Evolutionary conservation across 768 basidiomycete species (phyloP).

Genomic region (Hortiboletus campestris): DNA sequence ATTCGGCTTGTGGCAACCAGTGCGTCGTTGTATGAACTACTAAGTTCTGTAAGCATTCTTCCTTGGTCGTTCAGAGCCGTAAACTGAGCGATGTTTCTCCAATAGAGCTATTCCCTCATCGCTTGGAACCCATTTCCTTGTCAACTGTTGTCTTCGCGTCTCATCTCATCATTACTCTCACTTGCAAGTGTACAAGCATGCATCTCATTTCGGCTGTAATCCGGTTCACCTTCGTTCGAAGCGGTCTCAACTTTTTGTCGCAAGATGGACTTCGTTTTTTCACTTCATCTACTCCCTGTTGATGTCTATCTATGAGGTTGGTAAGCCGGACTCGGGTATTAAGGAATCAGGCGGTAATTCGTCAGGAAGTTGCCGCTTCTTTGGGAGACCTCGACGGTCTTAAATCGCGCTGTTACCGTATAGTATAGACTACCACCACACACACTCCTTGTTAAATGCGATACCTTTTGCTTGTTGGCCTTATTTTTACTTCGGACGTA

Average conservation of each 20-base stretch:
- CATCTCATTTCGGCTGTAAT: slow-evolving; percentile 1
- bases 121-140: background rate
- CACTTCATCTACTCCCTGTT: background rate
- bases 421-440: background rate
- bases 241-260: slow-evolving; percentile 5
- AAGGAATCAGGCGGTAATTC: slow-evolving; percentile 1
- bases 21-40: slow-evolving; percentile 21
- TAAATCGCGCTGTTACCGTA: background rate
- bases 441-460: slow-evolving; percentile 15
- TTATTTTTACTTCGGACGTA: background rate
- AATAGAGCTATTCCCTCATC: background rate
- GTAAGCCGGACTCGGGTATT: slow-evolving; percentile 2
- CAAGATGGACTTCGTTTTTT: slow-evolving; percentile 13
- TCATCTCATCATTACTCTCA: background rate
- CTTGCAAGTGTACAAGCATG: slow-evolving; percentile 2
- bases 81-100: background rate
- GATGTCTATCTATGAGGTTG: slow-evolving; percentile 7
- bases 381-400: slow-evolving; percentile 4
- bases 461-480: background rate
- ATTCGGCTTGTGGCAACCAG: accelerated
- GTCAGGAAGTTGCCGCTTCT: slow-evolving; percentile 6
- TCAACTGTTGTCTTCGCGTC: background rate
- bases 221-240: slow-evolving; percentile 20
- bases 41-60: slow-evolving; percentile 10
- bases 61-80: background rate